These are phyloP conservation scores for Salicornia ramosissima DNA, from an alignment of 148 eudicot genomes.

Conservation along the genomic window DNA sequence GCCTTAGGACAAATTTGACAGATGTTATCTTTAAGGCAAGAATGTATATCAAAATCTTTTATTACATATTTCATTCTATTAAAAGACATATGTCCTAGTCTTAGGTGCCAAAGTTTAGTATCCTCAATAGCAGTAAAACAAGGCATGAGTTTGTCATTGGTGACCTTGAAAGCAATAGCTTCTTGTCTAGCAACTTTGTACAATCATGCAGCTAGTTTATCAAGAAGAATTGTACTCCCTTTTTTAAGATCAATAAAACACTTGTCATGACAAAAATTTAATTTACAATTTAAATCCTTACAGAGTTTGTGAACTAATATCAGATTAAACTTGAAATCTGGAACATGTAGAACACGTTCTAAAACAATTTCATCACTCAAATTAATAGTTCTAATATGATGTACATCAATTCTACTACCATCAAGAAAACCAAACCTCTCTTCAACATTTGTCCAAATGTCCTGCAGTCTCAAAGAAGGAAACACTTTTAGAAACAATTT, in stretches of 20 bases:
- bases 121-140: not conserved
- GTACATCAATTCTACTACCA: not conserved
- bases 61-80: too few relatives aligned
- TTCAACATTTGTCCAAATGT: too few relatives aligned
- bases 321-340: not conserved
- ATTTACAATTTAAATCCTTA: not conserved
- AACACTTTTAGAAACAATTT: too few relatives aligned
- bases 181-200: not conserved
- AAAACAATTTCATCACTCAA: not conserved
- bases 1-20: not conserved
- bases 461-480: too few relatives aligned
- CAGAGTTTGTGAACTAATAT: not conserved
- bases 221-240: not conserved
- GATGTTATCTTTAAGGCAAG: too few relatives aligned
- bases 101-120: too few relatives aligned
- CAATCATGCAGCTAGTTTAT: not conserved
- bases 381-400: not conserved
- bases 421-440: too few relatives aligned
- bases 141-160: too few relatives aligned
- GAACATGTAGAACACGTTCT: not conserved
- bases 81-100: too few relatives aligned
- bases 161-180: too few relatives aligned
- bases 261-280: not conserved
- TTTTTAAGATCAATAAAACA: not conserved
- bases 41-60: not conserved